Conservation (phyloP, 257 asterid species). For the Forsythia viridissima region DNA sequence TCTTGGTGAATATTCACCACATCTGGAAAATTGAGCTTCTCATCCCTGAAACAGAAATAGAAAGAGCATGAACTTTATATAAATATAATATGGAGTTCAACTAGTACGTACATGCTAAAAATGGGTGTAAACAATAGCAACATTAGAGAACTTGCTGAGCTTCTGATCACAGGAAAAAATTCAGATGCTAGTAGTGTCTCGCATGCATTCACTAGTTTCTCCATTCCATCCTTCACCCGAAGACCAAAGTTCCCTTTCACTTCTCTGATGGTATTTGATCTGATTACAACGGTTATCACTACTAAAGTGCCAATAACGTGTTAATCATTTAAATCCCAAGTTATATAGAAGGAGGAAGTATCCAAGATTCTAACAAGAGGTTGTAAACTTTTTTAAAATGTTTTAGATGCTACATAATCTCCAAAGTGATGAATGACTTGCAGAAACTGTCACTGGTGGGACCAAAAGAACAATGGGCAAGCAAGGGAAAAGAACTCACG, state of each 20-base stretch:
- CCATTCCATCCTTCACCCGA: background rate
- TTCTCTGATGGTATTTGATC: no score
- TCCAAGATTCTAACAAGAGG: no score
- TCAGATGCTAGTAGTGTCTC: background rate
- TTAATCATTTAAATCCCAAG: no score
- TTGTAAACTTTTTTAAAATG: no score
- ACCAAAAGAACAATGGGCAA: no score
- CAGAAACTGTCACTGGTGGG: no score
- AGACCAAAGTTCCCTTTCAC: no score
- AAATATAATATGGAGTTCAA: background rate
- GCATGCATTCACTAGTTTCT: background rate
- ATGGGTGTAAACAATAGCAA: background rate
- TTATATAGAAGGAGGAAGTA: background rate
- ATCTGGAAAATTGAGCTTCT: conserved; percentile 69
- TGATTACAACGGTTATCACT: no score
- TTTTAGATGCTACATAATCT: no score
- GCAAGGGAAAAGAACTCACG: no score
- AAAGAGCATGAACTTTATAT: background rate
- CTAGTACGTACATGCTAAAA: background rate
- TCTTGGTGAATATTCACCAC: conserved; percentile 59
- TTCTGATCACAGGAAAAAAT: background rate
- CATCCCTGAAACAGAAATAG: conserved; percentile 53
- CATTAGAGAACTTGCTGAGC: background rate
- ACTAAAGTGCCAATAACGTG: no score
- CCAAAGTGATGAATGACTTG: no score